Base-by-base conservation (phyloP, 129 eudicot genomes). In the Centella asiatica region DNA sequence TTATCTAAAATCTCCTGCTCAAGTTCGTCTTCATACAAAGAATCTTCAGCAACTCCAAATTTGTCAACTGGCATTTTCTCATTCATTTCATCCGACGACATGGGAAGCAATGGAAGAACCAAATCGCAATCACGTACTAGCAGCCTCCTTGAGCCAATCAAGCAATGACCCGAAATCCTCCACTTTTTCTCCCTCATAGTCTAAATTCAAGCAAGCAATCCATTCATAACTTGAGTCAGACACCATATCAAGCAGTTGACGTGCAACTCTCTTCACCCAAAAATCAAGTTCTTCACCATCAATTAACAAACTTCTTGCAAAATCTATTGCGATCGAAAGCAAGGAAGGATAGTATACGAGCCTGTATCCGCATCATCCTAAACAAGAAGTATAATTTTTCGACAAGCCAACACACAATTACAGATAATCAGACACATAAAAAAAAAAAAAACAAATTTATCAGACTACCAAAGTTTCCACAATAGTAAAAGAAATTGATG, bases 201-300 rank as follows among this genome's bases (percentile, higher is more conserved):
- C 89, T 40, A 84, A 65, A 68, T 69, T 74, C 19, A 83, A 80
- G 60, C 78, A 56, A 49, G 85, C 65, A 57, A 83, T 37, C 88
- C 87, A 80, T 44, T 78, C 72, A 69, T 66, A 69, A 52, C 50
- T 84, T 25, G 85, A 78, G 62, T 68, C 70, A 71, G 92, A 76
- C 77, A 87, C 73, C 18, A 67, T 57, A 36, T 87, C 88, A 51
- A 87, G 70, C 81, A 87, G 81, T 40, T 83, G 82, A 17, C 54
- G 83, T 50, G 89, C 95, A 74, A 78, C 80, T 72, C 59, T 81
- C 60, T 66, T 81, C 37, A 81, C 96, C 96, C 96, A 88, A 72
- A 81, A 84, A 61, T 84, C 84, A 34, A 81, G 64, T 26, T 27
- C 72, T 0, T 34, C 28, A 1, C 60, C 70, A 34, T 74, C 69